Evolutionary conservation across 2,329 filamentous ascomycete species (phyloP).

Genomic region (Cucurbitaria berberidis): DNA sequence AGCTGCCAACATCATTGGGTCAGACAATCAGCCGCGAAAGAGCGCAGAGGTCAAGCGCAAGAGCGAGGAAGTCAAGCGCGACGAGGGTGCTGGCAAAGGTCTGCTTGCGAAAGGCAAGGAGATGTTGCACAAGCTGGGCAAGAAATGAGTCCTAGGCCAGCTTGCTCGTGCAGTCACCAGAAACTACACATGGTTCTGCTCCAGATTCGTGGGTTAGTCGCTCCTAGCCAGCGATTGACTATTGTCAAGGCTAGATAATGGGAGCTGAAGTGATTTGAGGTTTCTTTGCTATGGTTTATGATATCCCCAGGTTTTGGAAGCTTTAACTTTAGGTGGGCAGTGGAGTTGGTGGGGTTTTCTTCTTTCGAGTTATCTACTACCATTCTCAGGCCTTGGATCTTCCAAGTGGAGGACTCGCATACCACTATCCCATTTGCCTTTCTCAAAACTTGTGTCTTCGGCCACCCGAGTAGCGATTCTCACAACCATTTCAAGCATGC

Average conservation of each 20-base stretch:
- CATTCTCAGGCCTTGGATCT: not conserved
- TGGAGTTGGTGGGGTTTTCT: slow-evolving; percentile 12
- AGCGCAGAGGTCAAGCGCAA: slow-evolving; percentile 19
- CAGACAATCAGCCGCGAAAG: slow-evolving; percentile 43
- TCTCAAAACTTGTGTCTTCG: not conserved
- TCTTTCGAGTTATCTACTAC: slow-evolving; percentile 1
- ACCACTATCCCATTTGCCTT: not conserved
- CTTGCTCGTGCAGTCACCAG: not conserved
- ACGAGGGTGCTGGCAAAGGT: slow-evolving; percentile 35
- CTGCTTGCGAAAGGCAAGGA: slow-evolving; percentile 63
- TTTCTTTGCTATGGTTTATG: slow-evolving; percentile 14
- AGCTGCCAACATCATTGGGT: slow-evolving; percentile 67
- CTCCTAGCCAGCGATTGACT: slow-evolving; percentile 1
- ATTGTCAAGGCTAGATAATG: not conserved
- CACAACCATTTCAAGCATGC: not conserved
- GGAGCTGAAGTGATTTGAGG: slow-evolving; percentile 2
- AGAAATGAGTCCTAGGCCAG: slow-evolving; percentile 41
- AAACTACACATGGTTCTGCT: not conserved
- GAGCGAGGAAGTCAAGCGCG: not conserved
- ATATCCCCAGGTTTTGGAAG: slow-evolving; percentile 21
- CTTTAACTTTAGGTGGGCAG: not conserved
- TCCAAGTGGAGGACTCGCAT: not conserved
- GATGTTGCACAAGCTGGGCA: slow-evolving; percentile 51
- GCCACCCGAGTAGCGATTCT: not conserved
- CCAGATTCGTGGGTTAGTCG: not conserved